Conservation (phyloP, 805 yeast genomes). For the Candida hungchunana region DNA sequence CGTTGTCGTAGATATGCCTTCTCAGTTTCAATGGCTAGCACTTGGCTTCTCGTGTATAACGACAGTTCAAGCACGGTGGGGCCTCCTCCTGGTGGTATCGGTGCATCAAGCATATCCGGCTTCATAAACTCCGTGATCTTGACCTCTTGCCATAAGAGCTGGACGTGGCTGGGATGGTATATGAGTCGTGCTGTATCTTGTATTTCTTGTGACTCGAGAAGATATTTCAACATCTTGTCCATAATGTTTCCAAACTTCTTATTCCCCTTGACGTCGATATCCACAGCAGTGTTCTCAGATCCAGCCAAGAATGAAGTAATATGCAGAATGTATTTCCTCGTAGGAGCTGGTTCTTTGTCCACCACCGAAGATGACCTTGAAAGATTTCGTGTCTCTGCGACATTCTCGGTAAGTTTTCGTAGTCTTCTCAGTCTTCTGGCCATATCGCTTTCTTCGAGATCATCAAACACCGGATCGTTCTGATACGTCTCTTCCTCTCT, state of each 20-base stretch:
- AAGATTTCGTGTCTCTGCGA: conserved; percentile 1
- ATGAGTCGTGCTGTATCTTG: background rate
- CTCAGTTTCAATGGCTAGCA: conserved; percentile 7
- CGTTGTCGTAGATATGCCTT: conserved; percentile 17
- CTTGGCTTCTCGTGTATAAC: conserved; percentile 20
- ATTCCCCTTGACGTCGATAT: conserved; percentile 17
- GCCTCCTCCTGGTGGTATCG: conserved; percentile 9
- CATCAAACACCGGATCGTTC: conserved; percentile 4
- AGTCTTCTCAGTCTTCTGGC: background rate
- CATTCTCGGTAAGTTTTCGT: conserved; percentile 1
- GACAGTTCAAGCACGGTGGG: conserved; percentile 15
- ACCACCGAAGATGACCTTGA: background rate
- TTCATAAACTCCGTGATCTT: conserved; percentile 23
- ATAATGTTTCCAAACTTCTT: conserved; percentile 18
- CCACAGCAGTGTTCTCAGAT: conserved; percentile 6
- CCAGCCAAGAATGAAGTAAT: conserved; percentile 23
- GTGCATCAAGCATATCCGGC: conserved; percentile 20
- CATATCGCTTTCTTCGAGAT: conserved; percentile 7
- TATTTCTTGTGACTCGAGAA: conserved; percentile 3
- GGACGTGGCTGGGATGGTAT: conserved; percentile 15
- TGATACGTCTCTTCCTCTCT: background rate
- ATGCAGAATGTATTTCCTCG: conserved; percentile 11
- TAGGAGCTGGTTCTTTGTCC: background rate
- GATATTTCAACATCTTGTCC: conserved; percentile 11
- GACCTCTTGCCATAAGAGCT: conserved; percentile 22